phyloP scores from a whole-genome alignment of 441 rosid genomes.

The Iberis amara region DNA sequence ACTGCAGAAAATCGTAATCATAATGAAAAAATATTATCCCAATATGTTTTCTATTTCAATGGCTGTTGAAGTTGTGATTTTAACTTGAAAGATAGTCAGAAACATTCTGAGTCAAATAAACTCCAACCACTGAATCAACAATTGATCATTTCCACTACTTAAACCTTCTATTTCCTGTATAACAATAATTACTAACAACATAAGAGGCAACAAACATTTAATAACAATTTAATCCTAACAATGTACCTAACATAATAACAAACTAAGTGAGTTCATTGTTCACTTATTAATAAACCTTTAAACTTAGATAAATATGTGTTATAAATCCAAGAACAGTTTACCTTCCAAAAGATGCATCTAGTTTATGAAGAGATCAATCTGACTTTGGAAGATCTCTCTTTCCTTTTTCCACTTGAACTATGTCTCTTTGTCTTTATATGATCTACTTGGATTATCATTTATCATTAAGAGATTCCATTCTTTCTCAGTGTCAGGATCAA shows the following conservation, averaged over 20 bases:
- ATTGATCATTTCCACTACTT: slow-evolving; percentile 63
- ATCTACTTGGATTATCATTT: slow-evolving; percentile 23
- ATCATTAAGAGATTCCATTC: slow-evolving; percentile 46
- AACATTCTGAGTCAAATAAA: slow-evolving; percentile 57
- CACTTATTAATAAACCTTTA: no score
- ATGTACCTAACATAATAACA: neutral
- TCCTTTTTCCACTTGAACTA: slow-evolving; percentile 41
- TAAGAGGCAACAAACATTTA: neutral
- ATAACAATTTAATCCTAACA: neutral
- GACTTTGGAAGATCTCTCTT: slow-evolving; percentile 18
- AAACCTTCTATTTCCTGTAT: slow-evolving; percentile 53
- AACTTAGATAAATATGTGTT: no score
- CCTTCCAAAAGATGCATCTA: no score
- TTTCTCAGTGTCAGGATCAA: slow-evolving; percentile 42
- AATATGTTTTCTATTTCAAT: neutral
- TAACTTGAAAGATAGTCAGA: slow-evolving; percentile 62
- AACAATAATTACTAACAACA: neutral
- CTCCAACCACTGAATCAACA: slow-evolving; percentile 58
- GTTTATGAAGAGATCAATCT: no score
- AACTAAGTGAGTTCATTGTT: no score
- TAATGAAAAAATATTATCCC: neutral
- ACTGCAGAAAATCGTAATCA: slow-evolving; percentile 2
- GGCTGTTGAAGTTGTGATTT: neutral
- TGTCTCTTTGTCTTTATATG: slow-evolving; percentile 24
- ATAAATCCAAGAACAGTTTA: no score